These are phyloP conservation scores for Torulaspora pretoriensis DNA, from an alignment of 1,139 yeast species.

Conservation along the genomic window DNA sequence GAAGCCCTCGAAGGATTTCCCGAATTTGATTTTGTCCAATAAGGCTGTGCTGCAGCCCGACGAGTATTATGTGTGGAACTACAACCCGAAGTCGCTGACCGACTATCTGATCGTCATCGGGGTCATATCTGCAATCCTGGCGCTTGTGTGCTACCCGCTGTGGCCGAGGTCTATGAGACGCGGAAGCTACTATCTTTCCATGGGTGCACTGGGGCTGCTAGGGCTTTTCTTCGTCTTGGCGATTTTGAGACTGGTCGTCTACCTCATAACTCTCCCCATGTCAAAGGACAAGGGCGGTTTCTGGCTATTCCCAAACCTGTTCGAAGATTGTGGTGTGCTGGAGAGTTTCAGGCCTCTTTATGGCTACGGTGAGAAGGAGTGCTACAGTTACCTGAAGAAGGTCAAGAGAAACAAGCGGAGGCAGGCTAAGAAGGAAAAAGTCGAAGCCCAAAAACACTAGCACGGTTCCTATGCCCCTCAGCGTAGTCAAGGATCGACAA, in stretches of 20 bases:
- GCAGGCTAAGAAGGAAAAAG: constrained; percentile 22
- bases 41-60: constrained; percentile 75
- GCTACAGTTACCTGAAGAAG: constrained; percentile 36
- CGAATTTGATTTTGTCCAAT: constrained; percentile 60
- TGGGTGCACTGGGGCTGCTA: constrained; percentile 69
- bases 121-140: constrained; percentile 63
- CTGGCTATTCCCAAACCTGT: constrained; percentile 94
- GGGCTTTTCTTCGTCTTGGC: constrained; percentile 76
- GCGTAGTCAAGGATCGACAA: neutral
- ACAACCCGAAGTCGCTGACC: constrained; percentile 68
- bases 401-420: constrained; percentile 36
- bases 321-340: constrained; percentile 90
- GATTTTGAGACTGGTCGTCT: constrained; percentile 70
- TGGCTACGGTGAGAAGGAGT: constrained; percentile 68
- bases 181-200: constrained; percentile 87
- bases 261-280: constrained; percentile 50
- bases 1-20: constrained; percentile 71
- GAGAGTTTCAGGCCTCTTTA: constrained; percentile 88
- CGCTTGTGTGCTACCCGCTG: constrained; percentile 84
- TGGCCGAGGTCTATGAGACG: constrained; percentile 91
- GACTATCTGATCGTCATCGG: constrained; percentile 60
- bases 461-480: neutral
- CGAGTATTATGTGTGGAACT: constrained; percentile 82
- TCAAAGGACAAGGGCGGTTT: constrained; percentile 63
- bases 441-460: neutral